These are phyloP conservation scores for Brassica carinata DNA, from an alignment of 345 rosid species.

Conservation along the genomic window DNA sequence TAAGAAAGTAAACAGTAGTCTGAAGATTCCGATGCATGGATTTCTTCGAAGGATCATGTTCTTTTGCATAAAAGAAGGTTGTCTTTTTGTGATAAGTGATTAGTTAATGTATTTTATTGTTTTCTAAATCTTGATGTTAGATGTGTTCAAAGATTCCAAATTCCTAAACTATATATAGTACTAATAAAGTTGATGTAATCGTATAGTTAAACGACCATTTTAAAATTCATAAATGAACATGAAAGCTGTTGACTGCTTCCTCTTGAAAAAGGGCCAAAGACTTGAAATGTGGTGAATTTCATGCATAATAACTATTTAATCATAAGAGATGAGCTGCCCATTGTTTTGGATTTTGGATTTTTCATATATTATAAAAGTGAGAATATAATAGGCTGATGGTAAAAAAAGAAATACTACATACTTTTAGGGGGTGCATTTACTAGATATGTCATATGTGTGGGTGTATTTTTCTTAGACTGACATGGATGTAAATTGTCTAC, in stretches of 20 bases:
- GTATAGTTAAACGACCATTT: neutral
- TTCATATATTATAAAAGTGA: neutral
- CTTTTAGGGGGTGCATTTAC: slow-evolving; percentile 9
- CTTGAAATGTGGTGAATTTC: slow-evolving; percentile 30
- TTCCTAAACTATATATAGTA: neutral
- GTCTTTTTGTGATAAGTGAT: slow-evolving; percentile 34
- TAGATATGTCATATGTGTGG: neutral
- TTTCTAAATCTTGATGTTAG: slow-evolving; percentile 1
- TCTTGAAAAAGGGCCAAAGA: slow-evolving; percentile 11
- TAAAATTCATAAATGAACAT: neutral
- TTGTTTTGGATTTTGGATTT: slow-evolving; percentile 8
- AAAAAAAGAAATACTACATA: neutral
- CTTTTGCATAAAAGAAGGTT: slow-evolving; percentile 42
- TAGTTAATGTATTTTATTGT: slow-evolving; percentile 8
- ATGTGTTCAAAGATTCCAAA: slow-evolving; percentile 22
- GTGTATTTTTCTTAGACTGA: neutral
- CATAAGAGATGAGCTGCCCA: neutral
- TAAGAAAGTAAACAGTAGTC: neutral
- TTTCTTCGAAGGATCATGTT: slow-evolving; percentile 41
- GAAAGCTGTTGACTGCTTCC: slow-evolving; percentile 32
- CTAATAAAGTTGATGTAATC: neutral
- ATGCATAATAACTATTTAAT: slow-evolving; percentile 23
- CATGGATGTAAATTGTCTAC: neutral
- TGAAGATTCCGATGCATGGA: slow-evolving; percentile 44
- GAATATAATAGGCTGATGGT: neutral